Evolutionary conservation across 805 yeast genomes (phyloP), one percentile per base, ranked within the genome.

Genomic region (Hanseniaspora jakobsenii): DNA sequence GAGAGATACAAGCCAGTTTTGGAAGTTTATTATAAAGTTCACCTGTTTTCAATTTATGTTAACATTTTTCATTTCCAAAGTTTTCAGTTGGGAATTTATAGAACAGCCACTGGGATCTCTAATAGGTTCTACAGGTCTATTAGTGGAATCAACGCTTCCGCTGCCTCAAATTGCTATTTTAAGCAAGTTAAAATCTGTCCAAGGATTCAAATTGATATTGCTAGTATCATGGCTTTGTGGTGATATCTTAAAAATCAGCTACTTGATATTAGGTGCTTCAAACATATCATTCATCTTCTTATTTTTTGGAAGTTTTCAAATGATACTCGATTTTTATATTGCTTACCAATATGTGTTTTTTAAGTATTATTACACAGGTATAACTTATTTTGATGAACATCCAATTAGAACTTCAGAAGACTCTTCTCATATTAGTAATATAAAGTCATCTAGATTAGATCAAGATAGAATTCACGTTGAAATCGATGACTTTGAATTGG

Each of bases 211-310:
- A 54, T 66, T 77, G 40, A 73, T 89, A 22, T 64, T 86, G 27
- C 58, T 86, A 29, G 62, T 85, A 16, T 78, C 87, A 54, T 86
- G 96, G 96, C 65, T 86, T 4, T 78, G 89, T 48, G 95, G 95
- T 47, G 96, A 86, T 62, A 65, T 79, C 32, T 71, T 84, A 30
- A 87, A 87, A 58, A 72, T 84, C 19, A 66, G 78, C 42, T 83
- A 82, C 55, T 64, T 83, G 43, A 53, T 81, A n/a, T 81, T 70
- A 59, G 94, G 94, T 13, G 81, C 91, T 1, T 71, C 71, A 44
- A 71, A 81, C 51, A 72, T 82, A 23, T 77, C 86, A 2, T 52
- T 63, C 6, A 65, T 81, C 6, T 82, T 82, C 57, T 67, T 81
- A 7, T 55, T 73, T 38, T 85, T 85, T 47, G 91, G 83, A 0